These are phyloP conservation scores for Aspergillus pseudoglaucus DNA, from an alignment of 2,329 filamentous ascomycete species.

Conservation along the genomic window DNA sequence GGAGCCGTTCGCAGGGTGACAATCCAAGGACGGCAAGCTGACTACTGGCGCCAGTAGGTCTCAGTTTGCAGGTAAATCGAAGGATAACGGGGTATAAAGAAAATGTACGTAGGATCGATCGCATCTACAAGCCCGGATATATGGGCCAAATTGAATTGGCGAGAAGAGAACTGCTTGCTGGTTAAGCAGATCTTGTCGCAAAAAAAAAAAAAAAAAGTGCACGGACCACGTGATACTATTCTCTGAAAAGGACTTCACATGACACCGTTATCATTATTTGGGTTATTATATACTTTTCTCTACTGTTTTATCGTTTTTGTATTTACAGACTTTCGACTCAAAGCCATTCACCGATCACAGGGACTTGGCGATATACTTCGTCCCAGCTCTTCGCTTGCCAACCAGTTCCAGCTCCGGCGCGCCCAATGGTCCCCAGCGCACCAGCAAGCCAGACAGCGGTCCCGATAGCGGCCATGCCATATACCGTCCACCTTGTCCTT, in stretches of 20 bases:
- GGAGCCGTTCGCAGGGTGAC: not conserved
- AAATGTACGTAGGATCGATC: not conserved
- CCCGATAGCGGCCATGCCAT: constrained; percentile 54
- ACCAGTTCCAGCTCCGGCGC: constrained; percentile 61
- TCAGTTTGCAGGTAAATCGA: not conserved
- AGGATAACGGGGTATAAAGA: not conserved
- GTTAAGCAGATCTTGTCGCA: not conserved
- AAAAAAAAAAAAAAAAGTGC: not conserved
- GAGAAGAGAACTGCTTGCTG: not conserved
- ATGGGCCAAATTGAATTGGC: not conserved
- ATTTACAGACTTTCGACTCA: constrained; percentile 17
- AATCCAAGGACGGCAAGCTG: not conserved
- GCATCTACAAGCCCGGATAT: not conserved
- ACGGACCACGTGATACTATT: not conserved
- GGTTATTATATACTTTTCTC: constrained; percentile 2
- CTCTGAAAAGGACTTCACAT: not conserved
- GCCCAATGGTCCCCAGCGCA: constrained; percentile 69
- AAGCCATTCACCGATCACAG: constrained; percentile 49
- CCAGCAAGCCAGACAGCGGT: constrained; percentile 73
- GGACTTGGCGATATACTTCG: constrained; percentile 59
- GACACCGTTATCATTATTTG: not conserved
- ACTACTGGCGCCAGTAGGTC: not conserved
- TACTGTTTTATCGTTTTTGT: not conserved
- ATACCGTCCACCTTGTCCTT: constrained; percentile 64
- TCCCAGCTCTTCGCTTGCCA: constrained; percentile 81